These are phyloP conservation scores for Puccinia polysora DNA, from an alignment of 1,284 basidiomycete genomes.

Conservation along the genomic window DNA sequence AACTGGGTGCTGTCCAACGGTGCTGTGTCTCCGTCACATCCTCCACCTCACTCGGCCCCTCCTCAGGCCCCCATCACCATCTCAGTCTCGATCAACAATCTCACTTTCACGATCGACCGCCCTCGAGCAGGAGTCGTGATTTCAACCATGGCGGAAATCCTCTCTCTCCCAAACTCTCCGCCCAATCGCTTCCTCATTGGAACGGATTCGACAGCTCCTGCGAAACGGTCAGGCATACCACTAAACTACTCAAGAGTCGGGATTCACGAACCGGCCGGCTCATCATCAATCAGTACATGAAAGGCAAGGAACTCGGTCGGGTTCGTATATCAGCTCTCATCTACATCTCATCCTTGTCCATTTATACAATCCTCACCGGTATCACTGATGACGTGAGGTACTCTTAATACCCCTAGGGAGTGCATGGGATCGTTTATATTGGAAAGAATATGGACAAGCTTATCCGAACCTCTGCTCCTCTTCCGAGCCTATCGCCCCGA, in stretches of 20 bases:
- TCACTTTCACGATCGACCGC: not conserved
- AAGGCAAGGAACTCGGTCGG: slow-evolving; percentile 41
- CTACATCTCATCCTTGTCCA: not conserved
- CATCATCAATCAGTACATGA: slow-evolving; percentile 44
- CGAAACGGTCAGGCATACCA: slow-evolving; percentile 42
- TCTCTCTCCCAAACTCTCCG: slow-evolving; percentile 1
- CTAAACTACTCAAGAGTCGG: slow-evolving; percentile 39
- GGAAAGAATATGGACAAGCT: slow-evolving; percentile 44
- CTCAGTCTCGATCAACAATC: slow-evolving; percentile 13
- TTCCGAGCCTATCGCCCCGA: not conserved
- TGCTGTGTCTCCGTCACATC: slow-evolving; percentile 23
- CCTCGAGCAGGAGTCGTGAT: not conserved
- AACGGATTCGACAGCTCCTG: not conserved
- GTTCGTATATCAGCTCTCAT: not conserved
- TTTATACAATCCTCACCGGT: not conserved
- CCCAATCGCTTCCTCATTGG: not conserved
- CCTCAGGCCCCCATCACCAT: slow-evolving; percentile 14
- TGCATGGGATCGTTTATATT: slow-evolving; percentile 43
- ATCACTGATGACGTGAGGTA: too few species aligned
- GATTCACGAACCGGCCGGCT: slow-evolving; percentile 40
- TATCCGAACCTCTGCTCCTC: slow-evolving; percentile 24
- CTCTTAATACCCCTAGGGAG: slow-evolving; percentile 33
- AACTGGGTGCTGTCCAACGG: too few species aligned
- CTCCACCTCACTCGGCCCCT: not conserved
- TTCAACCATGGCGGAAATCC: not conserved